phyloP scores from a whole-genome alignment of 1,284 basidiomycete genomes.

The Stygiomarasmius scandens region DNA sequence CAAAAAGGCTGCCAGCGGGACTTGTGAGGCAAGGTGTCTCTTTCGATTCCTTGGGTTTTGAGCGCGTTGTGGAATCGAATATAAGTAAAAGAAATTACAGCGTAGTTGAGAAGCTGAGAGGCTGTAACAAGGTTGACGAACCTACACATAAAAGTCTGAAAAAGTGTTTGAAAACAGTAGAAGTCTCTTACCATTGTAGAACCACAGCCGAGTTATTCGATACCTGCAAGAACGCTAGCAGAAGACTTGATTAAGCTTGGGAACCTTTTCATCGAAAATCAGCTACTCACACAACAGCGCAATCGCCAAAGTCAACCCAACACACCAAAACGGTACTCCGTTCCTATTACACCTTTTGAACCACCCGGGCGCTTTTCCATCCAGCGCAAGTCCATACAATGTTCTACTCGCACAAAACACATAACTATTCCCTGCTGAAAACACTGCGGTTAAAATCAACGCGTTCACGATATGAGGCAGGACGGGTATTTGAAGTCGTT shows the following conservation, averaged over 20 bases:
- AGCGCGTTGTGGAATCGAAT: conserved; percentile 46
- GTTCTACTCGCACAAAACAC: conserved; percentile 78
- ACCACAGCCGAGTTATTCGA: conserved; percentile 49
- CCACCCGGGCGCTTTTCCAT: conserved; percentile 60
- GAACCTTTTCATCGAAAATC: no score
- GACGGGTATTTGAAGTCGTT: conserved; percentile 56
- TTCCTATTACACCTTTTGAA: conserved; percentile 56
- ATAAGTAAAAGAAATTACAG: conserved; percentile 49
- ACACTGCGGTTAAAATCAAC: conserved; percentile 64
- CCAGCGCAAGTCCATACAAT: conserved; percentile 71
- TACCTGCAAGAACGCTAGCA: conserved; percentile 46
- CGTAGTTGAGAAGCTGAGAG: conserved; percentile 48
- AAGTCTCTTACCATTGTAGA: conserved; percentile 41
- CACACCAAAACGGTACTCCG: conserved; percentile 66
- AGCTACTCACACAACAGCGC: conserved; percentile 44
- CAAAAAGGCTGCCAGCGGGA: conserved; percentile 52
- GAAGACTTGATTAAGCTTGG: not conserved
- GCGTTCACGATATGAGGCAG: conserved; percentile 73
- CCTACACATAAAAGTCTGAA: conserved; percentile 24
- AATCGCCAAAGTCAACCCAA: conserved; percentile 38
- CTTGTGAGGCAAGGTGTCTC: conserved; percentile 57
- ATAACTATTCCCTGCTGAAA: conserved; percentile 79
- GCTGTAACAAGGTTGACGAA: conserved; percentile 50
- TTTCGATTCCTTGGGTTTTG: conserved; percentile 62
- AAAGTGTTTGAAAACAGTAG: not conserved